Evolutionary conservation across 345 rosid species (phyloP).

Genomic region (Gossypium australe): DNA sequence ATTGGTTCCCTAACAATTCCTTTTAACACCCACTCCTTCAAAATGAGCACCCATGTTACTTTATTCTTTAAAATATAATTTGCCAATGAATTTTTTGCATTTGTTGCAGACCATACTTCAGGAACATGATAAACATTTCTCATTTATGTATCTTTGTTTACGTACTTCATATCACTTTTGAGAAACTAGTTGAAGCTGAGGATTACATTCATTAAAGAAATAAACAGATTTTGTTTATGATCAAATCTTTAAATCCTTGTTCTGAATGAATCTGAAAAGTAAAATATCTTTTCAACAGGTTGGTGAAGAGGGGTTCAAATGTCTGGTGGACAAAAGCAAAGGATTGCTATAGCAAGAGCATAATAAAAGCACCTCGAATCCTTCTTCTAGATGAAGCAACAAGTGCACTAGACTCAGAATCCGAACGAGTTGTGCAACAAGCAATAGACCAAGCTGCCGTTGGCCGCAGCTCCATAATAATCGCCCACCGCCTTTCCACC

Average conservation of each 20-base stretch:
- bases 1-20: not conserved
- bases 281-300: slow-evolving; percentile 34
- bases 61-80: not conserved
- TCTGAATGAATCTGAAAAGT: not conserved
- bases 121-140: not conserved
- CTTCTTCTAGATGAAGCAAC: slow-evolving; percentile 83
- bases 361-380: slow-evolving; percentile 59
- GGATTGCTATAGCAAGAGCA: slow-evolving; percentile 77
- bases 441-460: slow-evolving; percentile 59
- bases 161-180: not conserved
- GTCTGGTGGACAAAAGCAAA: slow-evolving; percentile 87
- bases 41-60: slow-evolving; percentile 8
- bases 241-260: not conserved
- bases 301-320: slow-evolving; percentile 79
- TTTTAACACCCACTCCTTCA: not conserved
- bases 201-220: not conserved
- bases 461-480: slow-evolving; percentile 62
- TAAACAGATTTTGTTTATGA: not conserved
- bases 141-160: slow-evolving; percentile 1
- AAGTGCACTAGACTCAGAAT: slow-evolving; percentile 71
- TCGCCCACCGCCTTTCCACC: slow-evolving; percentile 79
- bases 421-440: slow-evolving; percentile 64
- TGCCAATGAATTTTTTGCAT: not conserved
- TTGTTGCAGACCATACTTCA: not conserved
- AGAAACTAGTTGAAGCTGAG: not conserved